Evolutionary conservation across 2,329 filamentous ascomycete genomes (phyloP).

Genomic region (Diplodia seriata): DNA sequence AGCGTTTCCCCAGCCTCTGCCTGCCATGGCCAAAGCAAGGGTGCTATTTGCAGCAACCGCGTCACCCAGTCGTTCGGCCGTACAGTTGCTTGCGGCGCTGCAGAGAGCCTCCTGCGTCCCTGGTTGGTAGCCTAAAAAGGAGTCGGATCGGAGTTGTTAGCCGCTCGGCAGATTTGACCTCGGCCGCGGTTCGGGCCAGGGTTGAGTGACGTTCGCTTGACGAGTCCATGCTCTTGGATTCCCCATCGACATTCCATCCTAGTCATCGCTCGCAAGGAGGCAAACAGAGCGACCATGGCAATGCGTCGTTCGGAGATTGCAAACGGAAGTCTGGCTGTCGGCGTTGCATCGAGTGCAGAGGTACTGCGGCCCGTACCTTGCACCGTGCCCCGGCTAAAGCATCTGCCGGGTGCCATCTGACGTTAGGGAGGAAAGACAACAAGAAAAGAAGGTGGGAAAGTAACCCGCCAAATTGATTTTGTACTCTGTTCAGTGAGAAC

Average conservation of each 20-base stretch:
- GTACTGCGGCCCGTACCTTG: no score
- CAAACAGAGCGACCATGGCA: no score
- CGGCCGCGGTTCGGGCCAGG: neutral
- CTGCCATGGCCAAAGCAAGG: neutral
- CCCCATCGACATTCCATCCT: neutral
- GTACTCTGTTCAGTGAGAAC: slow-evolving; percentile 9
- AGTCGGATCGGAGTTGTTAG: slow-evolving; percentile 1
- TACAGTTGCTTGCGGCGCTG: neutral
- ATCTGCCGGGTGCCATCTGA: neutral
- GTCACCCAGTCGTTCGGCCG: neutral
- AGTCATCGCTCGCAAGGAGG: no score
- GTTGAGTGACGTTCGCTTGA: neutral
- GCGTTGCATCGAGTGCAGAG: no score
- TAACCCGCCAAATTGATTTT: slow-evolving; percentile 23
- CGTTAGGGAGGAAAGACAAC: neutral
- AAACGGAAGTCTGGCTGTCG: no score
- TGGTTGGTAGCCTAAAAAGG: neutral
- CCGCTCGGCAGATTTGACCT: slow-evolving; percentile 1
- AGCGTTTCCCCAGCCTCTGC: neutral
- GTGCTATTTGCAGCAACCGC: neutral
- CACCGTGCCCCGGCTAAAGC: neutral
- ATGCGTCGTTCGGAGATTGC: no score
- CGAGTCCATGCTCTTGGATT: slow-evolving; percentile 1
- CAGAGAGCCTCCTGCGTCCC: neutral
- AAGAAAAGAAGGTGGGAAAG: neutral